These are phyloP conservation scores for Cyathus olla DNA, from an alignment of 1,284 basidiomycete species.

Conservation along the genomic window DNA sequence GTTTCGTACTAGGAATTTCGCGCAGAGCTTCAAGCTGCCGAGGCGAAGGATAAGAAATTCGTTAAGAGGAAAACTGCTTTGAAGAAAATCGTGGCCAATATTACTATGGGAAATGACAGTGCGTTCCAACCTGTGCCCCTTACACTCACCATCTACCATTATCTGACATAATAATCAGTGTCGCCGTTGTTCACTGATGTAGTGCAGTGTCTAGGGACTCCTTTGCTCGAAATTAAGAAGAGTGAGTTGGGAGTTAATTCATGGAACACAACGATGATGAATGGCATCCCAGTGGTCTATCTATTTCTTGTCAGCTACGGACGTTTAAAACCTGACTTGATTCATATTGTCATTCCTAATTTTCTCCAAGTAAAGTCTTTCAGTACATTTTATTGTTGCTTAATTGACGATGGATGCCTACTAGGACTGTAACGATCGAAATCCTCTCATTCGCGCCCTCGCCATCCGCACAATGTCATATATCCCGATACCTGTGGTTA, in stretches of 20 bases:
- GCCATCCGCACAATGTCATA: slow-evolving; percentile 98
- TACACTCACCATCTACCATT: not conserved
- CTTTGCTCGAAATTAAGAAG: slow-evolving; percentile 98
- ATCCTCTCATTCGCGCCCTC: slow-evolving; percentile 92
- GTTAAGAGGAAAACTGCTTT: slow-evolving; percentile 90
- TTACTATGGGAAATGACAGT: slow-evolving; percentile 97
- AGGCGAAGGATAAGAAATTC: slow-evolving; percentile 95
- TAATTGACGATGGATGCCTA: slow-evolving; percentile 6
- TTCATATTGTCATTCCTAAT: slow-evolving; percentile 88
- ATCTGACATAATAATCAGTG: slow-evolving; percentile 66
- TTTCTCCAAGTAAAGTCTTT: slow-evolving; percentile 79
- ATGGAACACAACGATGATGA: not conserved
- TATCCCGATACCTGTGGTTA: slow-evolving; percentile 87
- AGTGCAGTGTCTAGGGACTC: slow-evolving; percentile 88
- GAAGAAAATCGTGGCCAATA: slow-evolving; percentile 97
- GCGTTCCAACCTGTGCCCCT: slow-evolving; percentile 51
- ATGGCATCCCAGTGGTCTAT: slow-evolving; percentile 82
- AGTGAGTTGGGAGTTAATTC: slow-evolving; percentile 64
- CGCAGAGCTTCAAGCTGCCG: slow-evolving; percentile 89
- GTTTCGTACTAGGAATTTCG: slow-evolving; percentile 75
- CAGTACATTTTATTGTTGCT: not conserved
- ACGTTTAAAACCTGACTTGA: slow-evolving; percentile 88
- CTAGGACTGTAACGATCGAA: slow-evolving; percentile 92
- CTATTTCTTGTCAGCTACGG: slow-evolving; percentile 95
- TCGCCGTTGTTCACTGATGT: slow-evolving; percentile 93